Evolutionary conservation across 805 yeast genomes (phyloP), one percentile per base, ranked within the genome.

Genomic region (Lachancea sp.): DNA sequence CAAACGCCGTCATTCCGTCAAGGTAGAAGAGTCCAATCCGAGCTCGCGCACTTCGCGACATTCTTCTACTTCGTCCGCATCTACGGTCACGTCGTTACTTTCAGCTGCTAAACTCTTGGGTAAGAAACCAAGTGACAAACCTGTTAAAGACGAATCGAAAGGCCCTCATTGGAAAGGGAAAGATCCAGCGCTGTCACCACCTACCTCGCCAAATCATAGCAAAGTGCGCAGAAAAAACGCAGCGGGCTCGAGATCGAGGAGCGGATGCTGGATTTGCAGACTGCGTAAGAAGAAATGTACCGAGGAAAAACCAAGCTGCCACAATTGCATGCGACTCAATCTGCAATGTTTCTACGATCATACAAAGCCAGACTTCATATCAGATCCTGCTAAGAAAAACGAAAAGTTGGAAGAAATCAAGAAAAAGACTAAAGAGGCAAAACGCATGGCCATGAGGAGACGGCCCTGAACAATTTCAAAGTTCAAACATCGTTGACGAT

Each of bases 211-310:
- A 27, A 47, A 44, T 25, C 47, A 38, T 25, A 25, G 22, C 16
- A 45, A 41, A 41, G 46, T 42, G 9, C 41, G 42, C 25, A 49
- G 51, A 26, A 52, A 50, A 43, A 49, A 51, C 42, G 48, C 54
- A 20, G 44, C 57, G 38, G 57, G 60, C 9, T 58, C 67, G 18
- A 62, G 82, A 40, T 76, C 81, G 1, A 74, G 73, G 48, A 68
- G 68, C 26, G 90, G 90, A 0, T 84, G 93, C 57, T 84, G 91
- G 91, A 84, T 86, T 5, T 84, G 91, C 58, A 65, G 90, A 46
- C 62, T 82, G 15, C 71, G 93, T 33, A 80, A 85, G 51, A 84
- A 84, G 59, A 77, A 81, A 51, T 84, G 91, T 56, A 75, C 85
- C 1, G 87, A 79, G 55, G 78, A 77, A 47, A 71, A 68, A 51